Base-by-base conservation (phyloP, 2,329 filamentous ascomycete genomes). In the Epichloe hybrida region DNA sequence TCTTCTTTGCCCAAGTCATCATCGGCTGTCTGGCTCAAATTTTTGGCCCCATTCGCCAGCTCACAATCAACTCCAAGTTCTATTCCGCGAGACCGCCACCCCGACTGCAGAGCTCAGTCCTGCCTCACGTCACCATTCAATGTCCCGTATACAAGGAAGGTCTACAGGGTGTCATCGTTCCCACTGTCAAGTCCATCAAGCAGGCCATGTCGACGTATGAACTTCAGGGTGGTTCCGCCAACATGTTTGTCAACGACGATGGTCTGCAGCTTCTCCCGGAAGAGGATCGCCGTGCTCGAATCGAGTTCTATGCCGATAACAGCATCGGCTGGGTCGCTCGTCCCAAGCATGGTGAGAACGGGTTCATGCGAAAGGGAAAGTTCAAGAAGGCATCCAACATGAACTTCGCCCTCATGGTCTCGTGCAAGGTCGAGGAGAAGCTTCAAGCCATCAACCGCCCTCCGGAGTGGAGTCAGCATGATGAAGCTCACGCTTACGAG, bases 131-230 rank as follows among this genome's bases (percentile, higher is more conserved):
- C 55, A 91, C 86, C 3, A 85, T 94, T 41, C 88, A 95, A 62
- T 90, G 86, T 64, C 88, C 88, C 4, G 86, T 94, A 0, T 94
- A 93, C 71, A 93, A 91, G 65, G 88, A 94, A 64, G 86, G 87
- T 56, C 74, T 94, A 2, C 70, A 70, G 37, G 79, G 73, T 54
- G 88, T 94, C 65, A 89, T 90, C 60, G 77, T 75, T 20, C 86
- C 86, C 7, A 91, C 86, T 0, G 79, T 90, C 59, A 81, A 80
- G 60, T 89, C 85, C 2, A 76, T 90, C 67, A 88, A 88, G 68
- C 77, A 83, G 58, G 84, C 84, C 55, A 87, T 88, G 62, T 84
- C 81, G 35, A 86, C 82, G 0, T 88, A 88, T 60, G 84, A 88
- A 62, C 72, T 86, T 17, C 84, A 88, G 61, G 84, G 84, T 55